A percentile compares a stretch with the other conserved stretches of the same genome.
Evolutionary conservation across 495 filamentous ascomycete species (phyloP).

Genomic region (Hypoxylon trugodes): DNA sequence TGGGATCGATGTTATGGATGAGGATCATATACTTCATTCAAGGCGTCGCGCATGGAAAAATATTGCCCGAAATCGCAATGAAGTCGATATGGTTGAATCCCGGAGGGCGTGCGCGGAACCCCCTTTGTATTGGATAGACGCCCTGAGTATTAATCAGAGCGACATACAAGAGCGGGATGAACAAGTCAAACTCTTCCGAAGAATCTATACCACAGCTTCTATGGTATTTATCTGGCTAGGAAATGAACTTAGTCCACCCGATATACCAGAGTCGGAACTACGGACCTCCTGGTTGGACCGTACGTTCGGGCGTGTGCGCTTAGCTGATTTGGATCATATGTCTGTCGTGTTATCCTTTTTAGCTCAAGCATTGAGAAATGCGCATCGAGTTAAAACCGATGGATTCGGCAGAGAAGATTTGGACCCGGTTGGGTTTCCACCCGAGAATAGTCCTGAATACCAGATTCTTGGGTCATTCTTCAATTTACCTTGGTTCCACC

Average conservation of each 20-base stretch:
- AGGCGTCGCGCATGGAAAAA: neutral
- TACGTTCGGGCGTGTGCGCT: neutral
- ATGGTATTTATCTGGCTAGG: slow-evolving; percentile 1
- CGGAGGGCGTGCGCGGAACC: neutral
- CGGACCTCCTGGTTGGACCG: neutral
- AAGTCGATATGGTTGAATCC: neutral
- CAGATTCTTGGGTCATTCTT: neutral
- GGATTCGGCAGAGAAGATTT: neutral
- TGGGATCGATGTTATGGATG: neutral
- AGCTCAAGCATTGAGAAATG: slow-evolving; percentile 6
- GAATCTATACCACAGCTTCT: neutral
- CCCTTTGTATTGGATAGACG: slow-evolving; percentile 1
- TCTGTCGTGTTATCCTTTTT: slow-evolving; percentile 3
- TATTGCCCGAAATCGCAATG: slow-evolving; percentile 5
- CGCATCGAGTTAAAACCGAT: neutral
- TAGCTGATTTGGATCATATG: neutral
- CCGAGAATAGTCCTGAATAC: neutral
- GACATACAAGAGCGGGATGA: neutral
- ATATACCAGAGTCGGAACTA: neutral
- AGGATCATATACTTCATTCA: slow-evolving; percentile 1
- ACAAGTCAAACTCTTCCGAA: slow-evolving; percentile 5
- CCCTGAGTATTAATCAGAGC: slow-evolving; percentile 1
- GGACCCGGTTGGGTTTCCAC: slow-evolving; percentile 1
- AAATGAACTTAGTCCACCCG: neutral
- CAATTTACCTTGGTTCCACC: slow-evolving; percentile 1